Evolutionary conservation across 176 grass and related monocot species (phyloP).

Genomic region (Alopecurus myosuroides): DNA sequence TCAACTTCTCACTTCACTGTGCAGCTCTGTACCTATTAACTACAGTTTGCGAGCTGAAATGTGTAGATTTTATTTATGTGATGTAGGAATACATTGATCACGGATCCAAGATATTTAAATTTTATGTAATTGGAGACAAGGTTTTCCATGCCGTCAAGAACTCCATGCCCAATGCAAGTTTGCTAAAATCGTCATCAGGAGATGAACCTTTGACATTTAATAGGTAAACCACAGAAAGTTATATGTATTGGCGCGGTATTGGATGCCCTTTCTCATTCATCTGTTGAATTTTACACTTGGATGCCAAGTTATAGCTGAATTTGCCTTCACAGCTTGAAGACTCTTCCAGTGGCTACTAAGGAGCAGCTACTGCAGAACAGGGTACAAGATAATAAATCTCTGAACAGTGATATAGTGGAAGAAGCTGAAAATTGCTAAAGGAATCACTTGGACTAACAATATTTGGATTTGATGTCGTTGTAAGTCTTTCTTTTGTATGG

Average conservation of each 20-base stretch:
- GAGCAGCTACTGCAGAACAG: constrained; percentile 37
- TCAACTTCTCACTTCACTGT: neutral
- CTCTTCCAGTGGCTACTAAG: constrained; percentile 75
- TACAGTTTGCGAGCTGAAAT: neutral
- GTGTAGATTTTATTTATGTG: constrained; percentile 25
- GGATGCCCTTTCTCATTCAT: neutral
- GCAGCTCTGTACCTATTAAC: neutral
- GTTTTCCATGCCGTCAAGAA: constrained; percentile 80
- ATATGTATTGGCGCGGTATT: neutral
- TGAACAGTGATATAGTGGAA: constrained; percentile 54
- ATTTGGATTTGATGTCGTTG: constrained; percentile 97
- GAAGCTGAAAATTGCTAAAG: constrained; percentile 53
- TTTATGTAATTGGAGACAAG: constrained; percentile 79
- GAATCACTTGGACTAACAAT: constrained; percentile 72
- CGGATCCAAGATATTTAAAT: constrained; percentile 83
- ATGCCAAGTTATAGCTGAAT: neutral
- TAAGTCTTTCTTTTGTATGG: constrained; percentile 46
- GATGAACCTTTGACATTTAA: constrained; percentile 71
- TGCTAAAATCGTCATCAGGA: constrained; percentile 51
- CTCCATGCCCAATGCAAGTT: constrained; percentile 88
- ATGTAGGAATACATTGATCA: constrained; percentile 95
- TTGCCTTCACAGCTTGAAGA: constrained; percentile 67
- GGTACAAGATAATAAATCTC: constrained; percentile 10
- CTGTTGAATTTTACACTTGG: neutral
- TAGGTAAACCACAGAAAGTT: constrained; percentile 36